A percentile compares a stretch with the other conserved stretches of the same genome.
Evolutionary conservation across 2,329 filamentous ascomycete genomes (phyloP).

Genomic region (Penicillium vulpinum): DNA sequence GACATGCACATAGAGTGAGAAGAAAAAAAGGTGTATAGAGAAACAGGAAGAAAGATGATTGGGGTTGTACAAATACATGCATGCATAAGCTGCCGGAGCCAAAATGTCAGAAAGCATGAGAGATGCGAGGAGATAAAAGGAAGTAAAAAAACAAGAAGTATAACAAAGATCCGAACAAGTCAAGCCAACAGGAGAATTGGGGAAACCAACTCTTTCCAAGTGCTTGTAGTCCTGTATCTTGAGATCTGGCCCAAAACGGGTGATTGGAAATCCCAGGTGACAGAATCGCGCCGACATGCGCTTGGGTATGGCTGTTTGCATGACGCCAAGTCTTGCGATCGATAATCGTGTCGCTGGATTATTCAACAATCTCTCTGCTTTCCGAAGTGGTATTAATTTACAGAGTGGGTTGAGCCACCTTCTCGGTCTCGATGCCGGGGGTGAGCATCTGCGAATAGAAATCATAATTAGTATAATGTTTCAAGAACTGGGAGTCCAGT

Average conservation of each 20-base stretch:
- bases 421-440: constrained; percentile 36
- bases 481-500: no score
- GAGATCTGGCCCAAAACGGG: constrained; percentile 1
- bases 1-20: constrained; percentile 25
- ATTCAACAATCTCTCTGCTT: constrained; percentile 22
- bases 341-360: constrained; percentile 13
- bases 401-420: constrained; percentile 36
- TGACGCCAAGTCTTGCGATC: constrained; percentile 5
- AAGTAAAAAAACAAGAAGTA: constrained; percentile 6
- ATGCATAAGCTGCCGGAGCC: constrained; percentile 36
- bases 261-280: not conserved
- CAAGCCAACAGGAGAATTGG: not conserved
- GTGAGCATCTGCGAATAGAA: constrained; percentile 42
- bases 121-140: constrained; percentile 19
- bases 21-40: constrained; percentile 18
- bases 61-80: constrained; percentile 41
- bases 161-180: constrained; percentile 1
- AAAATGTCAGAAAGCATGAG: constrained; percentile 29
- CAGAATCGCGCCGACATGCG: not conserved
- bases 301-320: constrained; percentile 1
- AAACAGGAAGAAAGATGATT: constrained; percentile 24
- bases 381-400: constrained; percentile 34
- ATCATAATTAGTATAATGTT: constrained; percentile 13
- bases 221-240: not conserved
- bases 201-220: not conserved